phyloP scores from a whole-genome alignment of 805 yeast genomes.

The Schwanniomyces sp. region DNA sequence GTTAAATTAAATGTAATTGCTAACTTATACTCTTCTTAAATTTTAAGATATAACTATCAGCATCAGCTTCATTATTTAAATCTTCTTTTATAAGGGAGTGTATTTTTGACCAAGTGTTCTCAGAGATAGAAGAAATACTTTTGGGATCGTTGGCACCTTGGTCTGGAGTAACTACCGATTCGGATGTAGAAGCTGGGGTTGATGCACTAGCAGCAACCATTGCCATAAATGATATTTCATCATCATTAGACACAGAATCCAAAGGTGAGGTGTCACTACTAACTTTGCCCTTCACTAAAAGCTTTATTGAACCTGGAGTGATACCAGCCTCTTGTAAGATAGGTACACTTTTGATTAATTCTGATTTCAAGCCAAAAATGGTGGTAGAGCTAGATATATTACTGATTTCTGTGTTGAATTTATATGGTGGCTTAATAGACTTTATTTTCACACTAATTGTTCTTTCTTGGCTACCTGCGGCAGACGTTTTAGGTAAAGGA shows the following conservation, averaged over 20 bases:
- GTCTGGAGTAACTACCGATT: background rate
- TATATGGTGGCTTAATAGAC: constrained; percentile 69
- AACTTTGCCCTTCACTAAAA: constrained; percentile 63
- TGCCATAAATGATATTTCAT: constrained; percentile 40
- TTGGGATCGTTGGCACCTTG: background rate
- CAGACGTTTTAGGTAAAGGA: constrained; percentile 23
- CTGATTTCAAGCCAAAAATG: constrained; percentile 38
- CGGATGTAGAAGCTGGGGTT: background rate
- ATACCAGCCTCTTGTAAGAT: constrained; percentile 27
- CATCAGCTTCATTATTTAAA: constrained; percentile 24
- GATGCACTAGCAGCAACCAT: constrained; percentile 35
- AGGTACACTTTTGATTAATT: constrained; percentile 28
- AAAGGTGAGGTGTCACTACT: constrained; percentile 50
- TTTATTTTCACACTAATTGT: constrained; percentile 44
- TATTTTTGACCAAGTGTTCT: constrained; percentile 47
- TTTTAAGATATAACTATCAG: constrained; percentile 16
- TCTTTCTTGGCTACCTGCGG: constrained; percentile 2
- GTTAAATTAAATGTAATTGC: background rate
- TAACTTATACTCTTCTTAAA: constrained; percentile 11
- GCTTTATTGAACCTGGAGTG: constrained; percentile 43
- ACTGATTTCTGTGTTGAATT: constrained; percentile 42
- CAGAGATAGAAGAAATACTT: background rate
- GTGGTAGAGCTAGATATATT: constrained; percentile 25
- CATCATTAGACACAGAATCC: constrained; percentile 19
- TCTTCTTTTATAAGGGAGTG: constrained; percentile 30